phyloP scores from a whole-genome alignment of 345 rosid genomes.

The Brassica rapa region DNA sequence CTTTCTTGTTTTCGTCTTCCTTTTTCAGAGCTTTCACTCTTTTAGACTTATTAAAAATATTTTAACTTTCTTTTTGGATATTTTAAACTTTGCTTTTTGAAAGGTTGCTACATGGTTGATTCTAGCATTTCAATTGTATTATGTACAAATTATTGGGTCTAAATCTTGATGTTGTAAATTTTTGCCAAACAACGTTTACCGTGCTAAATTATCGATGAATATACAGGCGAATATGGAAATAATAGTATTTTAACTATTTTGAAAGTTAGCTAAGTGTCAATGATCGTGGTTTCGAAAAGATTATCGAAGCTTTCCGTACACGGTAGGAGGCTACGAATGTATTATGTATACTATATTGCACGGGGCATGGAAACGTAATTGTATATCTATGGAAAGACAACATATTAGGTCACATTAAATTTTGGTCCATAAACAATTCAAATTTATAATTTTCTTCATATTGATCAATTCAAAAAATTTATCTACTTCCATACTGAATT shows the following conservation, averaged over 20 bases:
- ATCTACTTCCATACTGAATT: not conserved
- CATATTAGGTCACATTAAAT: slow-evolving; percentile 23
- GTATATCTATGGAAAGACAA: slow-evolving; percentile 20
- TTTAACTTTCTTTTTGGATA: not conserved
- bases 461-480: not conserved
- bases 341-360: slow-evolving; percentile 3
- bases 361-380: slow-evolving; percentile 28
- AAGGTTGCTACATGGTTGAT: not conserved
- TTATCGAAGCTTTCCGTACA: slow-evolving; percentile 33
- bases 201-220: slow-evolving; percentile 15
- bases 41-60: not conserved
- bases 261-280: slow-evolving; percentile 32
- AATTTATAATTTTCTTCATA: not conserved
- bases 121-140: not conserved
- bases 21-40: slow-evolving; percentile 23
- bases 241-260: not conserved
- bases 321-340: slow-evolving; percentile 14
- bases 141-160: not conserved
- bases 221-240: not conserved
- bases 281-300: slow-evolving; percentile 24
- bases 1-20: slow-evolving; percentile 1
- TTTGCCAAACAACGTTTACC: not conserved
- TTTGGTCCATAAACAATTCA: slow-evolving; percentile 15
- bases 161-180: not conserved
- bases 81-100: not conserved